Conservation (phyloP, 257 asterid species). For the Scutellaria barbata region DNA sequence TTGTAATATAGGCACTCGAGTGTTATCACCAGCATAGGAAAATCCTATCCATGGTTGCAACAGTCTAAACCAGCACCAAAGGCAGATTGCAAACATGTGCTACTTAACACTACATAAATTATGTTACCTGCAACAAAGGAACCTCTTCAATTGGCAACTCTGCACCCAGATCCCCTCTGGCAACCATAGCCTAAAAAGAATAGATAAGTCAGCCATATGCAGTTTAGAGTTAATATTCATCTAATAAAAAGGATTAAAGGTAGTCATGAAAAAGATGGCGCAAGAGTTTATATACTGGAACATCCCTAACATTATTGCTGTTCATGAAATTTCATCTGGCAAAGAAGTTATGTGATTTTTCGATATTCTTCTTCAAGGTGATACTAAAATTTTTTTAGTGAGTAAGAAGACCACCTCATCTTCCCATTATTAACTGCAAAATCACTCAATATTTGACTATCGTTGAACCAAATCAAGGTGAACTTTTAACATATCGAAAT, state of each 20-base stretch:
- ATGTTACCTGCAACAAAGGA: conserved; percentile 84
- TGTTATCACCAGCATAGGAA: conserved; percentile 5
- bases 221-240: conserved; percentile 18
- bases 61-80: background rate
- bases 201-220: conserved; percentile 24
- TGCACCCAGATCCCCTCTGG: conserved; percentile 98
- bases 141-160: conserved; percentile 96
- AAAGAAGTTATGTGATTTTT: background rate
- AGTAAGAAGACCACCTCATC: conserved; percentile 16
- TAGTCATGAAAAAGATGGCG: background rate
- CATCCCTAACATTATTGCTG: conserved; percentile 4
- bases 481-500: conserved; percentile 7
- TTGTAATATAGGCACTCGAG: conserved; percentile 20
- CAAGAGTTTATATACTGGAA: background rate
- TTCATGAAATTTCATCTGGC: conserved; percentile 6
- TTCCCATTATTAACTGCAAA: background rate
- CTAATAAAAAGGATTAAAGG: conserved; percentile 14
- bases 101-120: background rate
- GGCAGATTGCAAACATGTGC: conserved; percentile 2
- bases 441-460: background rate
- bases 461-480: background rate
- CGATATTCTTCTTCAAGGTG: conserved; percentile 1
- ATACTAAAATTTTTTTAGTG: conserved; percentile 10
- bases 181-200: conserved; percentile 87
- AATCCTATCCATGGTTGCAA: conserved; percentile 2